These are phyloP conservation scores for Bacterosira constricta DNA, from an alignment of 108 stramenopile species.

Conservation along the genomic window DNA sequence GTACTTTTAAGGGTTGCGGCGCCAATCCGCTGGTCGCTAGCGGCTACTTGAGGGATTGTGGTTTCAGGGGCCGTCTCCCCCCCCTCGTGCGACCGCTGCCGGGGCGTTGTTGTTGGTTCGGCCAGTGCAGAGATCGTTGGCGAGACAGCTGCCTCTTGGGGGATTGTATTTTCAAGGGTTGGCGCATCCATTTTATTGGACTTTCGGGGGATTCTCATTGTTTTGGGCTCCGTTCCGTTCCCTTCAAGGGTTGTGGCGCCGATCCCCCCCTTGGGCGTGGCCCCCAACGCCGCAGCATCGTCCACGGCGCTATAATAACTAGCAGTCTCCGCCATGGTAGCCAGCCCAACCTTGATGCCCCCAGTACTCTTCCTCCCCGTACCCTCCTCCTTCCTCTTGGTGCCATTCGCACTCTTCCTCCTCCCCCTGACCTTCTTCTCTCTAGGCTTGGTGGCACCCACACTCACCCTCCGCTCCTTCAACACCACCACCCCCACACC, in stretches of 20 bases:
- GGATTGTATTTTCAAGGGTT: too few relatives aligned
- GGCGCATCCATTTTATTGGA: too few relatives aligned
- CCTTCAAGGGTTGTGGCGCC: background rate
- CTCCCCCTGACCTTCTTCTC: background rate
- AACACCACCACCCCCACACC: background rate
- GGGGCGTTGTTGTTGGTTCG: too few relatives aligned
- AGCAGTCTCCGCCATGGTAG: background rate
- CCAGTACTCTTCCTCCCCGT: background rate
- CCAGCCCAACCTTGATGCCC: background rate
- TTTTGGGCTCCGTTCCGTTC: background rate
- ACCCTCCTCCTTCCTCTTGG: background rate
- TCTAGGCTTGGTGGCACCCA: background rate
- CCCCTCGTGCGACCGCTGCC: too few relatives aligned
- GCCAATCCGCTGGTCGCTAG: too few relatives aligned
- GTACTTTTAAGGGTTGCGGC: too few relatives aligned
- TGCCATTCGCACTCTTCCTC: background rate
- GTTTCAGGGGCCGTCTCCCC: too few relatives aligned
- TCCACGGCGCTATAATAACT: too few relatives aligned
- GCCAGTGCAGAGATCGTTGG: too few relatives aligned
- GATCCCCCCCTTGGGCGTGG: background rate
- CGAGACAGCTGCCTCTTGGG: too few relatives aligned
- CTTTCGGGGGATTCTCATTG: too few relatives aligned
- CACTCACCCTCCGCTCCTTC: background rate
- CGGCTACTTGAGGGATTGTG: too few relatives aligned
- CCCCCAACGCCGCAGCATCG: background rate